Evolutionary conservation across 176 grass and related monocot species (phyloP), one percentile per base, ranked within the genome.

Genomic region (Alopecurus myosuroides): DNA sequence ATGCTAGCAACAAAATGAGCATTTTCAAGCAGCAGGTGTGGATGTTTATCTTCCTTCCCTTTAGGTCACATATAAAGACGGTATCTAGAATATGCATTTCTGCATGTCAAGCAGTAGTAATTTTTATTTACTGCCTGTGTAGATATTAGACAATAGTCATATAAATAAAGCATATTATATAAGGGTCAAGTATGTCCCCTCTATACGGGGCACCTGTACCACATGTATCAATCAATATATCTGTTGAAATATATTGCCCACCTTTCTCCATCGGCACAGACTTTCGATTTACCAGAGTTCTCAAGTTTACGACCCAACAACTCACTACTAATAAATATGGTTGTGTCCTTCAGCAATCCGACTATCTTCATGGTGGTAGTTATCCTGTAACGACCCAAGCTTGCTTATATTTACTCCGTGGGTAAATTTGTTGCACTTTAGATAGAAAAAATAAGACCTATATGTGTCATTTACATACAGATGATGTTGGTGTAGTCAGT

Each of bases 11-110:
- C 69, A 98, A 98, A 84, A 93, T 98, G 42, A 98, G 96, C 87
- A 98, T 98, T 87, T 98, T 98, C 85, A 98, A 95, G 90, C 96
- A 98, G 78, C 93, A 98, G 86, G 96, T 98, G 62, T 73, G 88
- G 45, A 89, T 73, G 65, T 90, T 70, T 82, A 56, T 83, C 40
- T 88, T 62, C 68, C 51, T 81, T 50, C 77, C 85, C 9, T 77
- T 68, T 9, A 41, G 22, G 5, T 44, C 10, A 45, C 37, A 62
- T 28, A 63, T 42, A 50, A 14, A 80, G 11, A 63, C 6, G 29
- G 70, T 74, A 74, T 45, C 70, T 48, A 63, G 14, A 64, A 18
- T 64, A 2, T 64, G 28, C 61, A 18, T 64, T 76, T 66, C 19
- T 40, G 44, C 25, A 64, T 65, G 48, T 68, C 37, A 46, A 70